Base-by-base conservation (phyloP, 257 asterid genomes). In the Gentiana dahurica region DNA sequence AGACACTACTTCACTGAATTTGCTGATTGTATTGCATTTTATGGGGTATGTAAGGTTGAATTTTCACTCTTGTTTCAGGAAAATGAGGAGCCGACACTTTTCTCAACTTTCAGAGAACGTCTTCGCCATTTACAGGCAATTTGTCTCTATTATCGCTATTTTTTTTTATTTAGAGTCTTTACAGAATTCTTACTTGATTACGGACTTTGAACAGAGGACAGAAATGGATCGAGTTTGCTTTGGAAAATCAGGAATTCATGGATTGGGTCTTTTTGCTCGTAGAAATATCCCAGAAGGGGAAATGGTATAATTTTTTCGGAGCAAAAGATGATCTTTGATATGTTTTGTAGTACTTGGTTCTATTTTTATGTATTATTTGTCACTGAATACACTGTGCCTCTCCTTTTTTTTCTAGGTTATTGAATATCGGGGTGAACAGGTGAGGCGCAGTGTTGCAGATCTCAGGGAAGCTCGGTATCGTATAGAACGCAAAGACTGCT, bases 391-490 rank as follows among this genome's bases (percentile, higher is more conserved):
- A 10, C 2, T 38, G 10, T 15, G 32, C 46, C 46, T 36, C 43
- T 3, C 8, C 11, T 74, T 48, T 63, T 74, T 48, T 64, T 55
- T 60, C 66, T 73, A 92, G 98, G 95, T 92, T 71, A 86, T 92
- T 49, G 98, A 92, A 73, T 92, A 92, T 71, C 98, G 98, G 54
- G 97, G 98, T 37, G 98, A 92, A 77, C 95, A 83, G 73, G 97
- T 92, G 60, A 80, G 98, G 69, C 79, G 97, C 65, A 81, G 95
- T 66, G 73, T 92, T 71, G 97, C 98, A 38, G 98, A 92, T 77
- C 77, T 88, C 49, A 83, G 98, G 75, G 98, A 92, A 75, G 88
- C 90, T 60, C 90, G 75, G 59, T 92, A 92, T 68, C 89, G 82
- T 34, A 57, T 78, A 38, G 77, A 74, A 71, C 94, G 98, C 69